phyloP scores from a whole-genome alignment of 129 eudicot genomes.

The Gnaphalium uliginosum region DNA sequence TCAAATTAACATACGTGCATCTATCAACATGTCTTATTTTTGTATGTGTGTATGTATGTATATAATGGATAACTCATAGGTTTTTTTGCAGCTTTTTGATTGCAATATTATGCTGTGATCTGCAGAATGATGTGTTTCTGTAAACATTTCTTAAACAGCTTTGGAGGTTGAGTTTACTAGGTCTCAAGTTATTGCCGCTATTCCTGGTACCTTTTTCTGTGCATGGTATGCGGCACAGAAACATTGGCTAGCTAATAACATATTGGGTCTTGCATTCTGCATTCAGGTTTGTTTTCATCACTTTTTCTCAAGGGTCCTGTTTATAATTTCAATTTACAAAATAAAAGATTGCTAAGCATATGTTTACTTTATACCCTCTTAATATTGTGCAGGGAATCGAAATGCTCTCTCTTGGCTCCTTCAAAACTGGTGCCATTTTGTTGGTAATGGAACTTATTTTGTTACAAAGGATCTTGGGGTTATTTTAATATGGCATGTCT shows the following conservation, averaged over 20 bases:
- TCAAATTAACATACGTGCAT: too few species aligned
- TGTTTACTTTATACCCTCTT: not conserved
- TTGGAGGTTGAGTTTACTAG: conserved; percentile 87
- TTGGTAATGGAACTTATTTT: conserved; percentile 51
- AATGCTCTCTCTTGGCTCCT: conserved; percentile 95
- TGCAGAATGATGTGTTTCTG: conserved; percentile 33
- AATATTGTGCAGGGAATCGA: conserved; percentile 68
- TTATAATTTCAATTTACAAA: not conserved
- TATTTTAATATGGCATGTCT: not conserved
- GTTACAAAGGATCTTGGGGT: not conserved
- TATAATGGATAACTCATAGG: conserved; percentile 2
- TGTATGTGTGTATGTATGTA: too few species aligned
- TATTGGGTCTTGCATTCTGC: conserved; percentile 91
- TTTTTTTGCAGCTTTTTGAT: conserved; percentile 29
- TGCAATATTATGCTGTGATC: conserved; percentile 28
- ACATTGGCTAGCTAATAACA: conserved; percentile 97
- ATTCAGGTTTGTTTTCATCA: conserved; percentile 58
- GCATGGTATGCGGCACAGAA: conserved; percentile 94
- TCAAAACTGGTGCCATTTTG: conserved; percentile 91
- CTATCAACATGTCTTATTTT: too few species aligned
- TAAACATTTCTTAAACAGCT: conserved; percentile 57
- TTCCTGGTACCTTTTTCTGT: conserved; percentile 94
- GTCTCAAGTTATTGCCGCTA: conserved; percentile 83
- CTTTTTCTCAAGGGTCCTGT: not conserved
- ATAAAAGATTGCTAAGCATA: not conserved